phyloP scores from a whole-genome alignment of 2,329 filamentous ascomycete genomes.

The Clonostachys solani region DNA sequence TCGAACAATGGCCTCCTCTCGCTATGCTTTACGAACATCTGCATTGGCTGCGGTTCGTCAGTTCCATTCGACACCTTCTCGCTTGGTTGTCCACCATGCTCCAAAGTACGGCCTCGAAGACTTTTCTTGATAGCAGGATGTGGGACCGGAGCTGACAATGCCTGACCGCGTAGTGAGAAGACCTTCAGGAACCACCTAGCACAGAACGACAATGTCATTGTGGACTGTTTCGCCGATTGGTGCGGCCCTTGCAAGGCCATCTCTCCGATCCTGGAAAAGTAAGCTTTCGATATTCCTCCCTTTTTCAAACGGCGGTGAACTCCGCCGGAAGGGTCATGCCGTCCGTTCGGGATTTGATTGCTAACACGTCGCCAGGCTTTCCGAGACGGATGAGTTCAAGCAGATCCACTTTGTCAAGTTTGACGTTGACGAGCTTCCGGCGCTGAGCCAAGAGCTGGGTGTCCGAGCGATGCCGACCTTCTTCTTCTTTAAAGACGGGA shows the following conservation, averaged over 20 bases:
- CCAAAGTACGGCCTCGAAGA: slow-evolving; percentile 20
- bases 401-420: slow-evolving; percentile 79
- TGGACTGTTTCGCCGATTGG: slow-evolving; percentile 89
- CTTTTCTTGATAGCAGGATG: neutral
- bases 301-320: neutral
- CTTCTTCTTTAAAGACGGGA: slow-evolving; percentile 73
- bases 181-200: slow-evolving; percentile 54
- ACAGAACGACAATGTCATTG: slow-evolving; percentile 55
- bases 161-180: slow-evolving; percentile 37
- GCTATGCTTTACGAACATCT: slow-evolving; percentile 1
- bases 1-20: slow-evolving; percentile 1
- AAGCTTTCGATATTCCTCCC: slow-evolving; percentile 5
- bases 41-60: neutral
- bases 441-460: slow-evolving; percentile 71
- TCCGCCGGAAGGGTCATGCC: neutral
- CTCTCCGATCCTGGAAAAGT: slow-evolving; percentile 59
- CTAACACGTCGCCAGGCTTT: slow-evolving; percentile 10
- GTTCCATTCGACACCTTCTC: slow-evolving; percentile 31
- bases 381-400: slow-evolving; percentile 36
- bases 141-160: neutral
- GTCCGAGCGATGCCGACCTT: slow-evolving; percentile 95
- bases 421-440: slow-evolving; percentile 79
- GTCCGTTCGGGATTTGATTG: neutral
- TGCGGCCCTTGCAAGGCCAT: slow-evolving; percentile 95
- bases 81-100: slow-evolving; percentile 40